These are phyloP conservation scores for Colletotrichum navitas DNA, from an alignment of 2,329 filamentous ascomycete species.

Conservation along the genomic window DNA sequence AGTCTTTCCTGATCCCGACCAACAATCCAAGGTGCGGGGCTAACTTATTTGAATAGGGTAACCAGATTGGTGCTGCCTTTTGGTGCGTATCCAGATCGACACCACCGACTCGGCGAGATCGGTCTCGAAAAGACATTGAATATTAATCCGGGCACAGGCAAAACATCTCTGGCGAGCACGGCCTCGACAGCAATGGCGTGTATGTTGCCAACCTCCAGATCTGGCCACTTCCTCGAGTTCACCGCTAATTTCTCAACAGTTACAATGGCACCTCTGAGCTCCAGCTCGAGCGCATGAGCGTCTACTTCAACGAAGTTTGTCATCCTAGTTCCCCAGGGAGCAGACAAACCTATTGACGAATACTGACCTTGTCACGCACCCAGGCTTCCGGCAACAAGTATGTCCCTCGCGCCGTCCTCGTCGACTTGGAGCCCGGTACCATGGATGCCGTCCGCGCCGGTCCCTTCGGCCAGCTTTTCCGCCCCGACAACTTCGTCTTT, in stretches of 20 bases:
- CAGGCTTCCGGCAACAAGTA: conserved; percentile 98
- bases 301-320: conserved; percentile 90
- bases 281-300: conserved; percentile 99
- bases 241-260: conserved; percentile 60
- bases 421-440: conserved; percentile 99
- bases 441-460: conserved; percentile 99
- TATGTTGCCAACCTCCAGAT: conserved; percentile 63
- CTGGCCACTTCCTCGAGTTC: conserved; percentile 30
- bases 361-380: conserved; percentile 30
- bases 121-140: conserved; percentile 11
- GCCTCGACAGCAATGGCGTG: conserved; percentile 97
- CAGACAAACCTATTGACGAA: conserved; percentile 30
- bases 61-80: conserved; percentile 99
- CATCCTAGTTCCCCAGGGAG: conserved; percentile 1
- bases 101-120: conserved; percentile 30
- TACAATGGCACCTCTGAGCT: conserved; percentile 99
- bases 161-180: conserved; percentile 90
- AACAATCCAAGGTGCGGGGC: conserved; percentile 44
- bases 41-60: conserved; percentile 77
- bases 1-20: conserved; percentile 51
- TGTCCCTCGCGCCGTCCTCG: conserved; percentile 98
- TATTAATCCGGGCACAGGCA: conserved; percentile 70
- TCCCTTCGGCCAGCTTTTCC: conserved; percentile 99
- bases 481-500: conserved; percentile 99
- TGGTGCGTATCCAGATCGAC: conserved; percentile 70